Conservation (phyloP, 371 early-diverging fungal species). For the Lichtheimia hyalospora region DNA sequence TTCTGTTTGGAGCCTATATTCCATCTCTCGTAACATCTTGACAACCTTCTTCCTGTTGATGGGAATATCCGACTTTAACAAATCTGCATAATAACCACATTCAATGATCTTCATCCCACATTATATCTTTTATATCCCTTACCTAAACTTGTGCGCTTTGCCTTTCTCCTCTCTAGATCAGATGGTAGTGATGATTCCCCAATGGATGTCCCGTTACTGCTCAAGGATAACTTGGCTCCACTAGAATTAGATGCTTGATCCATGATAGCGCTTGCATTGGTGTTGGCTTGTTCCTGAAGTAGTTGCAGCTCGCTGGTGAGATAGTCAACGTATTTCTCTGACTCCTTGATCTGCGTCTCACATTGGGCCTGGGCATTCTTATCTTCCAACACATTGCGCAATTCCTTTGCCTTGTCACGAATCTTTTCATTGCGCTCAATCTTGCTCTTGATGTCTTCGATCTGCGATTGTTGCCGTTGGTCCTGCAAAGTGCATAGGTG, state of each 20-base stretch:
- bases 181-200: neutral
- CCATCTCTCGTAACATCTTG: slow-evolving; percentile 77
- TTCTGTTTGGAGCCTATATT: slow-evolving; percentile 70
- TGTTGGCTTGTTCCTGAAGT: slow-evolving; percentile 21
- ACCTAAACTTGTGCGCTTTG: neutral
- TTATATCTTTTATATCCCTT: neutral
- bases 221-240: neutral
- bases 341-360: slow-evolving; percentile 74
- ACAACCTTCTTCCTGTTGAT: slow-evolving; percentile 85
- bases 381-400: slow-evolving; percentile 55
- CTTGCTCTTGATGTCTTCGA: slow-evolving; percentile 48
- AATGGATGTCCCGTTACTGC: neutral
- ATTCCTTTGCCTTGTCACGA: slow-evolving; percentile 65
- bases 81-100: slow-evolving; percentile 34
- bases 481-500: neutral
- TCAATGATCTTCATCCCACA: neutral
- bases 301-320: slow-evolving; percentile 66
- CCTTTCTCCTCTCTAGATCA: neutral
- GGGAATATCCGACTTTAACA: slow-evolving; percentile 73
- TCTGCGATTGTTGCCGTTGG: slow-evolving; percentile 12
- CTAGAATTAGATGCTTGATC: neutral
- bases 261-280: neutral
- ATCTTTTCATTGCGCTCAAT: slow-evolving; percentile 68
- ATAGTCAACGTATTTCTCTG: slow-evolving; percentile 78
- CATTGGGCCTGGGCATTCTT: slow-evolving; percentile 64